These are phyloP conservation scores for Ampelomyces quisqualis DNA, from an alignment of 2,329 filamentous ascomycete genomes.

Conservation along the genomic window DNA sequence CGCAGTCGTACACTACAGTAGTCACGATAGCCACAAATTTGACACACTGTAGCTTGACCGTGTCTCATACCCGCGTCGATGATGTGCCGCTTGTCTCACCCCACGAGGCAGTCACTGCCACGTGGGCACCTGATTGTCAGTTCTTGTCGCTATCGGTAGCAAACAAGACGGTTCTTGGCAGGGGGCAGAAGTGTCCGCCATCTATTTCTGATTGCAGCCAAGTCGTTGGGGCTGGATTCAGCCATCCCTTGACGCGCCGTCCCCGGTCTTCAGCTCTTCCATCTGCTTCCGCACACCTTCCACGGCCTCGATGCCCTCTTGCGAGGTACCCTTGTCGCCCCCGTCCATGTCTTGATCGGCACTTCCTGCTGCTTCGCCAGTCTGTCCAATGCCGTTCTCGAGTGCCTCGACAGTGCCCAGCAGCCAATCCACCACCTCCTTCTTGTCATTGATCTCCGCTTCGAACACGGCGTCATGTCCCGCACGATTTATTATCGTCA, in stretches of 20 bases:
- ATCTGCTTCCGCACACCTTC: constrained; percentile 38
- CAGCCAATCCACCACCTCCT: constrained; percentile 51
- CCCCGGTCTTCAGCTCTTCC: constrained; percentile 32
- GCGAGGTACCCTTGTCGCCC: constrained; percentile 15
- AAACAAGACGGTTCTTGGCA: constrained; percentile 10
- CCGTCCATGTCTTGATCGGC: constrained; percentile 21
- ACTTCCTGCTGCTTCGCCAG: constrained; percentile 38
- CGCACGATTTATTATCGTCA: constrained; percentile 75
- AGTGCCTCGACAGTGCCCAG: constrained; percentile 50
- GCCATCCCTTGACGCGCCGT: constrained; percentile 22
- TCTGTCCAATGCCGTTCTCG: constrained; percentile 40
- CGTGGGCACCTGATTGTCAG: constrained; percentile 18
- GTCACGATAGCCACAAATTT: too few species aligned
- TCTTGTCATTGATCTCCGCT: constrained; percentile 53
- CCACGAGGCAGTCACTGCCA: constrained; percentile 14
- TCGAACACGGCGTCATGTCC: constrained; percentile 66
- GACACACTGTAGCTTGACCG: too few species aligned
- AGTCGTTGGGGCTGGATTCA: constrained; percentile 22
- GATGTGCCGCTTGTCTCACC: background rate
- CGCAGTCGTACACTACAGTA: too few species aligned
- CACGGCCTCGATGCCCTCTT: constrained; percentile 21
- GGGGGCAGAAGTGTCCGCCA: constrained; percentile 22
- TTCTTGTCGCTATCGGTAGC: constrained; percentile 13
- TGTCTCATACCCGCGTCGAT: background rate
- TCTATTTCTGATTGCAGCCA: constrained; percentile 23